Percentiles rank a stretch among this genome's conserved stretches.
phyloP scores from a whole-genome alignment of 306 rosid genomes.

The Echinosophora koreensis region DNA sequence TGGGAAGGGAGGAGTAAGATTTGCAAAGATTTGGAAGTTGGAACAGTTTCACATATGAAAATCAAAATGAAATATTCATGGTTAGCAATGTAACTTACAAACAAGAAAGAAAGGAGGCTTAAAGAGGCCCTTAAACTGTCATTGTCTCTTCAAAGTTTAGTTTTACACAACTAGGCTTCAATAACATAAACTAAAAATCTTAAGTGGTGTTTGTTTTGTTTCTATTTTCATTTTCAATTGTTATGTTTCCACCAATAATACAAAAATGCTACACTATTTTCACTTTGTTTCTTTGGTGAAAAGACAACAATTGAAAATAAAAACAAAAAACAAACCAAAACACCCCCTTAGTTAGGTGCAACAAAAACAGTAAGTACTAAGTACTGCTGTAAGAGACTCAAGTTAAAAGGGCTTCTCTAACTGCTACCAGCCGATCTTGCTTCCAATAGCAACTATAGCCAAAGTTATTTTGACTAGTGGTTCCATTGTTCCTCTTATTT shows the following conservation, averaged over 20 bases:
- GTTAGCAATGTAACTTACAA: conserved; percentile 50
- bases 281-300: neutral
- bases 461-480: conserved; percentile 37
- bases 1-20: neutral
- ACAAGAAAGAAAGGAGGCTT: conserved; percentile 53
- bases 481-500: conserved; percentile 63
- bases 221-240: neutral
- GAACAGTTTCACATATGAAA: conserved; percentile 1
- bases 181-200: conserved; percentile 41
- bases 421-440: conserved; percentile 13
- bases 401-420: conserved; percentile 46
- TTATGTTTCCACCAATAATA: neutral
- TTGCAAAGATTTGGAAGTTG: neutral
- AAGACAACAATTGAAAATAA: neutral
- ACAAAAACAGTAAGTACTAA: conserved; percentile 13
- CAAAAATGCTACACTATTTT: neutral
- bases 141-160: conserved; percentile 53
- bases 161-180: conserved; percentile 39
- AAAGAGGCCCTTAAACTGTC: conserved; percentile 53
- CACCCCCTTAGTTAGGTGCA: conserved; percentile 17
- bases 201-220: neutral
- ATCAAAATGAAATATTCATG: conserved; percentile 39
- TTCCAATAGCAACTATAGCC: conserved; percentile 27
- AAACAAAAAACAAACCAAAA: neutral
- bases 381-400: conserved; percentile 48